Evolutionary conservation across 2,329 filamentous ascomycete genomes (phyloP), one percentile per base, ranked within the genome.

Genomic region (Biscogniauxia mediterranea): DNA sequence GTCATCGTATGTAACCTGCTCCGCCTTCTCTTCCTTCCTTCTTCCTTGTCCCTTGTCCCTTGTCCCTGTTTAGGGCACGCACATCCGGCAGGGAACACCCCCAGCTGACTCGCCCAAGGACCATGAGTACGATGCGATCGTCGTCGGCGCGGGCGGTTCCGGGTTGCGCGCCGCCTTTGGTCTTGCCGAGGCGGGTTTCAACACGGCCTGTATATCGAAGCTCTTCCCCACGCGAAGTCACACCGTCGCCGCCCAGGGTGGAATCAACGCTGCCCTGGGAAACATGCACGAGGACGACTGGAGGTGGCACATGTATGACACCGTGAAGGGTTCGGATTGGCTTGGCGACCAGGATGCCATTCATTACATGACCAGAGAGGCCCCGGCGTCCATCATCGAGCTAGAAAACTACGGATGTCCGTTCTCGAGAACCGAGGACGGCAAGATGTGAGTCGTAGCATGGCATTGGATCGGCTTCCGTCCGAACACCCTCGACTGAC

Each of bases 221-320:
- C 87, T 94, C 62, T 94, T 94, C 82, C 91, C 91, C 55, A 95
- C 91, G 57, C 84, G 91, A 83, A 89, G 85, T 76, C 91, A 95
- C 79, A 95, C 91, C 8, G 91, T 95, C 71, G 91, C 91, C 61
- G 87, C 87, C 50, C 87, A 90, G 78, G 91, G 91, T 75, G 91
- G 91, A 74, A 94, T 95, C 83, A 95, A 95, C 77, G 91, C 91
- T 60, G 91, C 91, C 56, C 84, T 95, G 60, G 91, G 91, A 74
- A 97, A 96, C 82, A 97, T 97, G 93, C 93, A 97, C 84, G 87
- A 94, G 83, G 93, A 97, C 74, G 93, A 97, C 81, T 97, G 93
- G 93, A 89, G 93, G 83, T 97, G 93, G 93, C 93, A 97, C 81
- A 97, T 97, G 93, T 97, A 97, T 83, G 93, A 97, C 78, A 97